Percentiles rank a stretch among this genome's conserved stretches.
Conservation (phyloP, 495 filamentous ascomycete genomes). For the Aspergillus mulundensis region DNA sequence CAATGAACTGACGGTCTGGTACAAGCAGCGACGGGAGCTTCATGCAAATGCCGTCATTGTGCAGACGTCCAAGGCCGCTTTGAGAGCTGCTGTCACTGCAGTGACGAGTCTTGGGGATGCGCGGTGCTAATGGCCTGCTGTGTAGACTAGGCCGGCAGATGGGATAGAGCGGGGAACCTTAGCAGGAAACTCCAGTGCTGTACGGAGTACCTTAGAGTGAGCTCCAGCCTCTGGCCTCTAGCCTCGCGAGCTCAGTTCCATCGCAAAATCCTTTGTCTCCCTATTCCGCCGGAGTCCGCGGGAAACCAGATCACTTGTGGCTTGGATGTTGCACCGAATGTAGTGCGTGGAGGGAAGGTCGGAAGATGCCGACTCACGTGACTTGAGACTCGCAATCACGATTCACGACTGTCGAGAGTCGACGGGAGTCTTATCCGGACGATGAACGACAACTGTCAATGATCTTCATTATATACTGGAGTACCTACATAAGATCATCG, state of each 20-base stretch:
- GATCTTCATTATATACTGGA: not conserved
- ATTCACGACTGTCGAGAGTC: not conserved
- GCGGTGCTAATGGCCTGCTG: not conserved
- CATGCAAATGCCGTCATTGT: slow-evolving; percentile 4
- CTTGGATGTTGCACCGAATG: not conserved
- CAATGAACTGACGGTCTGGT: not conserved
- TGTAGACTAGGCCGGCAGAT: not conserved
- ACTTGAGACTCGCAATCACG: not conserved
- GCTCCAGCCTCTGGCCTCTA: not conserved
- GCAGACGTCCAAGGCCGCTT: not conserved
- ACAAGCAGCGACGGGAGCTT: not conserved
- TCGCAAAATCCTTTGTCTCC: not conserved
- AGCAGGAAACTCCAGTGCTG: not conserved
- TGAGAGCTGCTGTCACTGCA: not conserved
- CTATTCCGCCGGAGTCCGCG: not conserved
- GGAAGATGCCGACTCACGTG: not conserved
- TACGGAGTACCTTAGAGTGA: not conserved
- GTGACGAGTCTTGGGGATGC: not conserved
- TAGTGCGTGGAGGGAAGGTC: not conserved
- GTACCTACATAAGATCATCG: not conserved
- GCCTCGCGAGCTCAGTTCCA: not conserved
- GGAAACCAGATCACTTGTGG: not conserved
- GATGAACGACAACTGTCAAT: not conserved
- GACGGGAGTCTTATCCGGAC: not conserved
- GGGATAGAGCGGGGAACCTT: slow-evolving; percentile 3